A percentile compares a stretch with the other conserved stretches of the same genome.
Conservation (phyloP, 2,329 filamentous ascomycete genomes). For the Arthrinium phaeospermum region DNA sequence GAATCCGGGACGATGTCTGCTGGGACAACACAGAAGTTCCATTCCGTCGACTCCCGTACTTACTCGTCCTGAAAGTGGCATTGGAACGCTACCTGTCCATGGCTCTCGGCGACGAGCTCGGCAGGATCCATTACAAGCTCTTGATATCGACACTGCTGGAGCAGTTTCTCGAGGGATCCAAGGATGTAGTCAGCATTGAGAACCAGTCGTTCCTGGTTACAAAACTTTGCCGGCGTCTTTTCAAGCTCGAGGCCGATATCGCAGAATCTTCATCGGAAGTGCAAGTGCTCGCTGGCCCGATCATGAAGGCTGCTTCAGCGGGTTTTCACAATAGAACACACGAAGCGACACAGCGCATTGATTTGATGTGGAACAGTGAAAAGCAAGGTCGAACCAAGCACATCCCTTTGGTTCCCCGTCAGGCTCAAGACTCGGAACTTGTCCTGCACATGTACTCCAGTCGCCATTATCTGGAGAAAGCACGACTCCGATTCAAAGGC, state of each 20-base stretch:
- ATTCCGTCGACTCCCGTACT: conserved; percentile 68
- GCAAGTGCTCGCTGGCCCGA: conserved; percentile 30
- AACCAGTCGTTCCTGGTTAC: conserved; percentile 47
- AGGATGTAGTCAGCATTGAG: conserved; percentile 41
- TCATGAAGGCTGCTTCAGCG: conserved; percentile 38
- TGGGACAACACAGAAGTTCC: conserved; percentile 54
- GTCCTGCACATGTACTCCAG: conserved; percentile 47
- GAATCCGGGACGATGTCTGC: conserved; percentile 67
- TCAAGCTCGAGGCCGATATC: conserved; percentile 57
- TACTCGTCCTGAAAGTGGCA: conserved; percentile 65
- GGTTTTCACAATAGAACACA: conserved; percentile 37
- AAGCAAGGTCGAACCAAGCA: conserved; percentile 41
- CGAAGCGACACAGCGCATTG: conserved; percentile 35
- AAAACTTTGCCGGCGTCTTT: conserved; percentile 63
- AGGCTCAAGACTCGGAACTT: conserved; percentile 39
- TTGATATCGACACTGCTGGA: conserved; percentile 55
- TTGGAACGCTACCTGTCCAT: conserved; percentile 56
- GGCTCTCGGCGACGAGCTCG: conserved; percentile 43
- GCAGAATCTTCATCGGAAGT: conserved; percentile 23
- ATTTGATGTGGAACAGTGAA: conserved; percentile 43
- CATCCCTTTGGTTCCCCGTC: conserved; percentile 48
- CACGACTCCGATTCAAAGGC: background rate
- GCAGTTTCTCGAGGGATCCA: conserved; percentile 48
- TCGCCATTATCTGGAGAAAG: conserved; percentile 36
- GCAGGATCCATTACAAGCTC: conserved; percentile 61